phyloP scores from a whole-genome alignment of 2,329 filamentous ascomycete genomes.

The Scleromitrula shiraiana region DNA sequence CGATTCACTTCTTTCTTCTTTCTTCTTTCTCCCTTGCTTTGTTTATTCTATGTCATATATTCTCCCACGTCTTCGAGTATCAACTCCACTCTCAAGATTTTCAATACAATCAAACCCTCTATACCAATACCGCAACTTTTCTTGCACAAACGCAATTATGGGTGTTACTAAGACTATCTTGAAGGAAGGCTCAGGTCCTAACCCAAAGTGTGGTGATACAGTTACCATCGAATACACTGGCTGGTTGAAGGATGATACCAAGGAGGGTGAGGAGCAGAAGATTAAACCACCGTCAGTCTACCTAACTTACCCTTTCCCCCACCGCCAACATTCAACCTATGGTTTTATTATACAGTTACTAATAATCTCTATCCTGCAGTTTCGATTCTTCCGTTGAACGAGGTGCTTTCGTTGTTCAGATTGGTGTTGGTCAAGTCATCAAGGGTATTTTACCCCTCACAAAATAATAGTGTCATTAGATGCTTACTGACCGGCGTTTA shows the following conservation, averaged over 20 bases:
- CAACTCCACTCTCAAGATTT: constrained; percentile 3
- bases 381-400: constrained; percentile 83
- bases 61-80: constrained; percentile 3
- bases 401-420: constrained; percentile 65
- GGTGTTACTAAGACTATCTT: constrained; percentile 63
- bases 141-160: constrained; percentile 41
- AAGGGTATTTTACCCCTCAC: constrained; percentile 49
- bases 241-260: constrained; percentile 64
- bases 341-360: neutral
- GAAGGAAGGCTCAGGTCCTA: constrained; percentile 49
- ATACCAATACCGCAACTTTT: constrained; percentile 19
- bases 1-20: neutral
- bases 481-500: constrained; percentile 30
- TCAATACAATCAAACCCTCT: constrained; percentile 5
- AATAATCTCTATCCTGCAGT: constrained; percentile 38
- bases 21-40: neutral
- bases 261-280: constrained; percentile 57
- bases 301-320: neutral
- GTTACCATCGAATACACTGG: constrained; percentile 91
- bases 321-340: too few relatives aligned
- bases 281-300: neutral
- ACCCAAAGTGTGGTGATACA: constrained; percentile 56
- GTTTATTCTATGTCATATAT: constrained; percentile 12
- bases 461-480: constrained; percentile 1
- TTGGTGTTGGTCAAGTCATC: constrained; percentile 82